Evolutionary conservation across 805 yeast genomes (phyloP).

Genomic region (Lipomyces anomalus): DNA sequence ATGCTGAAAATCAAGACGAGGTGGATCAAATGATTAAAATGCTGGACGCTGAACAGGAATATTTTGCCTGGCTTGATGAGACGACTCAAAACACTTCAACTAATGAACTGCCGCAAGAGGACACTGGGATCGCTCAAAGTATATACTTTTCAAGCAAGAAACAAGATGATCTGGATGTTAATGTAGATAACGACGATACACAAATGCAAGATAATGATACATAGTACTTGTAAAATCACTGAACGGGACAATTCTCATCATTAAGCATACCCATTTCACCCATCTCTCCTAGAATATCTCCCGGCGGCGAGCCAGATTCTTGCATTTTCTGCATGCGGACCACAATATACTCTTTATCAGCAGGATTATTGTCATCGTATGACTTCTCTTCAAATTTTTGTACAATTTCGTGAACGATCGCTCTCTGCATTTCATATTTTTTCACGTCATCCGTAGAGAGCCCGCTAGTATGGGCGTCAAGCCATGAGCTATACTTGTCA

Average conservation of each 20-base stretch:
- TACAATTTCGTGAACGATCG: conserved; percentile 55
- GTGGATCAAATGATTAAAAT: conserved; percentile 3
- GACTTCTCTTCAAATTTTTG: conserved; percentile 57
- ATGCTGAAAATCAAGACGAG: too few relatives aligned
- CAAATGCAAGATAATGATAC: too few relatives aligned
- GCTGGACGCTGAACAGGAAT: conserved; percentile 9
- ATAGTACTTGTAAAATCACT: too few relatives aligned
- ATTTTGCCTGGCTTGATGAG: too few relatives aligned
- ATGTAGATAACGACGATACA: too few relatives aligned
- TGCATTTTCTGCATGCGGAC: conserved; percentile 55
- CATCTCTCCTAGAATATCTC: conserved; percentile 60
- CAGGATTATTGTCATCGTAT: conserved; percentile 48
- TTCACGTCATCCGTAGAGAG: conserved; percentile 44
- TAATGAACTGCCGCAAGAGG: too few relatives aligned
- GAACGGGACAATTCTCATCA: too few relatives aligned
- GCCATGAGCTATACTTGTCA: conserved; percentile 65
- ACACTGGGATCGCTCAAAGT: too few relatives aligned
- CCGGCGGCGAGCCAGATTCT: conserved; percentile 74
- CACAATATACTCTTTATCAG: conserved; percentile 48
- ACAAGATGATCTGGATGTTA: too few relatives aligned
- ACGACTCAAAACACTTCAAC: too few relatives aligned
- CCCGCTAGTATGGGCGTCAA: conserved; percentile 46
- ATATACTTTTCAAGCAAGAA: too few relatives aligned
- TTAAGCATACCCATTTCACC: conserved; percentile 27
- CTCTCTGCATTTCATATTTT: conserved; percentile 57